Evolutionary conservation across 2,329 filamentous ascomycete species (phyloP).

Genomic region (Ophiostoma piceae): DNA sequence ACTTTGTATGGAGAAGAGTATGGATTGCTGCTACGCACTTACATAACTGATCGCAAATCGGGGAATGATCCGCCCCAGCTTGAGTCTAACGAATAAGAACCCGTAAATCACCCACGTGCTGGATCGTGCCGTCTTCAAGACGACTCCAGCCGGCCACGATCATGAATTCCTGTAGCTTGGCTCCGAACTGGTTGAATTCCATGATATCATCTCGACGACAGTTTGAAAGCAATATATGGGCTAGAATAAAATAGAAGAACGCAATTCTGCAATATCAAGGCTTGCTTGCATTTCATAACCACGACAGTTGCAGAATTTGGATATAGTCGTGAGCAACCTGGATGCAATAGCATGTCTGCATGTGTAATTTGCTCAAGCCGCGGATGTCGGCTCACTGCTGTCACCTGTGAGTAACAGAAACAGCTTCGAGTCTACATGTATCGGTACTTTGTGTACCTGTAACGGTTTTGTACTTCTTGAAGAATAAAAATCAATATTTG

Average conservation of each 20-base stretch:
- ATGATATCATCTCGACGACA: background rate
- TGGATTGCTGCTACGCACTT: background rate
- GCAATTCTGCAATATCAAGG: background rate
- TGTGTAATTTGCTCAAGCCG: background rate
- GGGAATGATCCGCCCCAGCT: background rate
- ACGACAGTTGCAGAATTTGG: background rate
- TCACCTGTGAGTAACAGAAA: background rate
- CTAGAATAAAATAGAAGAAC: background rate
- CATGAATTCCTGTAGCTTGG: background rate
- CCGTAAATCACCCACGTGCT: background rate
- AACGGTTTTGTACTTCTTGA: background rate
- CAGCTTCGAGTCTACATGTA: background rate
- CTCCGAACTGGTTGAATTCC: background rate
- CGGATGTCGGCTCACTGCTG: background rate
- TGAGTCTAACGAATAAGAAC: background rate
- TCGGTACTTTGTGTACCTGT: background rate
- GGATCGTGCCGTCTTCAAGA: background rate
- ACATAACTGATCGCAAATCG: background rate
- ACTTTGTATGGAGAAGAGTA: too few relatives aligned
- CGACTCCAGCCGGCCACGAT: background rate
- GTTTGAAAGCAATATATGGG: background rate
- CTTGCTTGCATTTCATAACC: background rate
- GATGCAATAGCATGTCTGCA: background rate
- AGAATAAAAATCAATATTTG: background rate
- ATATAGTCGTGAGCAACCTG: background rate